phyloP scores from a whole-genome alignment of 73 alveolate species.

The Urostyla sp. region DNA sequence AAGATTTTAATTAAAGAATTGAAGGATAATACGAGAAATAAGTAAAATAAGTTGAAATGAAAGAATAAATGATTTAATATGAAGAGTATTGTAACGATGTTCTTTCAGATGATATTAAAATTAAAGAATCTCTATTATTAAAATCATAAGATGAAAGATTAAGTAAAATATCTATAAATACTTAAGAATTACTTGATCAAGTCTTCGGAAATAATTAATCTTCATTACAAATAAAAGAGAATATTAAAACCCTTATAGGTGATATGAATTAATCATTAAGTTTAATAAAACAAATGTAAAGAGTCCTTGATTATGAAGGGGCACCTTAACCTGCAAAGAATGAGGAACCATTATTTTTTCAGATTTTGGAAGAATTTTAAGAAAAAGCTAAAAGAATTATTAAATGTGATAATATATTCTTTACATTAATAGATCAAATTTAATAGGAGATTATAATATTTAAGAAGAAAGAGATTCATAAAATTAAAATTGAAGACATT shows the following conservation, averaged over 20 bases:
- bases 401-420: not conserved
- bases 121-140: not conserved
- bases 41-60: not conserved
- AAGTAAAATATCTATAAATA: not conserved
- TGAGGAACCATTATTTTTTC: not conserved
- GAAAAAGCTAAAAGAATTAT: not conserved
- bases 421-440: too few species aligned
- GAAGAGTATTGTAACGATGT: too few species aligned
- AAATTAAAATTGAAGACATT: too few species aligned
- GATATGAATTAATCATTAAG: conserved; percentile 7
- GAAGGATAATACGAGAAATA: not conserved
- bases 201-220: conserved; percentile 10
- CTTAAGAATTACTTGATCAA: not conserved
- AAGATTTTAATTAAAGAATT: not conserved
- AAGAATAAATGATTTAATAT: not conserved
- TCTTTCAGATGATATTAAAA: too few species aligned
- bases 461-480: too few species aligned
- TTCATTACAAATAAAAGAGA: not conserved
- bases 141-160: conserved; percentile 13
- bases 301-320: not conserved
- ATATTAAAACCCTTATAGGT: not conserved
- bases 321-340: not conserved
- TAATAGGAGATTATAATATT: too few species aligned
- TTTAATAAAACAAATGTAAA: not conserved
- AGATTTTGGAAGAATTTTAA: not conserved